Conservation (phyloP, 495 filamentous ascomycete species). For the Pyronema omphalodes region DNA sequence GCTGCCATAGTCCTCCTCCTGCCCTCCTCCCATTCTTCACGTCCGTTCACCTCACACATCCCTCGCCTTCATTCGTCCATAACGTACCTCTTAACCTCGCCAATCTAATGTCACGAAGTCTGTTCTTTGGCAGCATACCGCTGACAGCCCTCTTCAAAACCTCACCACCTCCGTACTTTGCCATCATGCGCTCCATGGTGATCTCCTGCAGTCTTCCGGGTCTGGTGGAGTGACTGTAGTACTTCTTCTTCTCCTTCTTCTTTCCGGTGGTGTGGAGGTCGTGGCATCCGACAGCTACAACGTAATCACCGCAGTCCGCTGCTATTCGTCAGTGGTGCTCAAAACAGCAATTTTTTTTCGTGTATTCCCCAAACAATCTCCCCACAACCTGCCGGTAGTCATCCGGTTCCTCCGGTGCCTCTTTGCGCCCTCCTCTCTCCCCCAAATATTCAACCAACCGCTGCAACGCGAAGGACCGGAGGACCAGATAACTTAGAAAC, state of each 20-base stretch:
- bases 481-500: background rate
- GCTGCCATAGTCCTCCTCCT: background rate
- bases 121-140: slow-evolving; percentile 97
- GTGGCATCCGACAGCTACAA: slow-evolving; percentile 77
- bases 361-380: no score
- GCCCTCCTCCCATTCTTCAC: background rate
- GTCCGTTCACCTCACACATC: no score
- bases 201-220: slow-evolving; percentile 73
- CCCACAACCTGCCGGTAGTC: no score
- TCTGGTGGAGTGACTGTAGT: slow-evolving; percentile 81
- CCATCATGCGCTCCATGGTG: slow-evolving; percentile 88
- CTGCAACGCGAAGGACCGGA: no score
- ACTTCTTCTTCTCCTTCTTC: slow-evolving; percentile 83
- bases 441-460: no score
- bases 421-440: no score
- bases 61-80: background rate
- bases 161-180: slow-evolving; percentile 86
- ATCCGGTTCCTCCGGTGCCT: no score
- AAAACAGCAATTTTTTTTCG: slow-evolving; percentile 33
- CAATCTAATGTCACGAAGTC: slow-evolving; percentile 66
- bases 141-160: slow-evolving; percentile 78
- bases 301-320: slow-evolving; percentile 98
- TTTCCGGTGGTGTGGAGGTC: slow-evolving; percentile 75
- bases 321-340: slow-evolving; percentile 48
- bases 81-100: slow-evolving; percentile 66